Base-by-base conservation (phyloP, 2,329 filamentous ascomycete species). In the Fusarium sp. region DNA sequence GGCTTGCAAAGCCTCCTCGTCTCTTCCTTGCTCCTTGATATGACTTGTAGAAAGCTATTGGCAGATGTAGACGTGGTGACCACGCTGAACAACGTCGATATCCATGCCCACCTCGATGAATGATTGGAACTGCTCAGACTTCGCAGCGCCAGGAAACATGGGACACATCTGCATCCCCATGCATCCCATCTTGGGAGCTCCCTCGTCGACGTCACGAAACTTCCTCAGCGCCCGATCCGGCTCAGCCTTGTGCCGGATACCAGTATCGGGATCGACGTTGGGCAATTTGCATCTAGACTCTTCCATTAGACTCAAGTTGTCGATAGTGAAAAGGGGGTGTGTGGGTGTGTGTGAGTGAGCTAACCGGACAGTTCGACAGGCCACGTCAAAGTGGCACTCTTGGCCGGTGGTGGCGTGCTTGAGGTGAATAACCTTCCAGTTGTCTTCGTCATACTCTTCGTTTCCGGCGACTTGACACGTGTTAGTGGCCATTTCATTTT, bases 151-250 rank as follows among this genome's bases (percentile, higher is more conserved):
- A 8, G 82, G 76, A 66, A 84, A 86, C 29, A 86, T 69, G 6
- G 89, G 89, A 38, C 86, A 88, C 64, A 91, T 78, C 76, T 90
- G 88, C 87, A 92, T 89, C 6, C 89, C 89, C 25, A 91, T 74
- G 68, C 88, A 90, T 0, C 87, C 86, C 58, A 77, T 80, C 50
- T 80, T 82, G 27, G 85, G 85, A 0, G 86, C 85, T 2, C 89
- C 89, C 18, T 83, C 78, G 74, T 91, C 89, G 23, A 91, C 86
- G 9, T 86, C 81, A 11, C 89, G 83, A 68, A 85, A 84, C 65
- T 83, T 83, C 33, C 87, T 81, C 64, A 91, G 79, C 0, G 89
- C 86, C 58, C 79, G 81, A 73, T 89, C 86, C 0, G 89, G 87
- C 77, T 90, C 85, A 29, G 78, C 76, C 20, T 76, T 74, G 74